Conservation (phyloP, 768 basidiomycete species). For the Gloeophyllum trabeum region DNA sequence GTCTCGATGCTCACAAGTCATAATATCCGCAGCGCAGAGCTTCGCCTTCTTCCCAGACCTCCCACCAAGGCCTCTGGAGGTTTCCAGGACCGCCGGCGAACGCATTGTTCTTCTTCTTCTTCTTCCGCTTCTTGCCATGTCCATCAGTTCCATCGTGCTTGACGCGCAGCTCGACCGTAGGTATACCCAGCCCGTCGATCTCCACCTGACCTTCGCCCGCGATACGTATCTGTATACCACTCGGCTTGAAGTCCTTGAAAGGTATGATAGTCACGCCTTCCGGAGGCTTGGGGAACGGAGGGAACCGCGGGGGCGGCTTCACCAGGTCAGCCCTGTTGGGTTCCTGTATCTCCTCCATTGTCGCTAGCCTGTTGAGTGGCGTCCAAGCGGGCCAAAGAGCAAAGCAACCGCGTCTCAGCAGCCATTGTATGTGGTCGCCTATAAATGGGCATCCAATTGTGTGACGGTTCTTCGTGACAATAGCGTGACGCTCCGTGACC, state of each 20-base stretch:
- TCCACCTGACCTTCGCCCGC: constrained; percentile 30
- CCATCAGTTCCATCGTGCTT: constrained; percentile 45
- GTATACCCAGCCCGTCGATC: constrained; percentile 54
- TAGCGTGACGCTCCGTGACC: background rate
- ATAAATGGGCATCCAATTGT: no score
- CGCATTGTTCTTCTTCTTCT: constrained; percentile 25
- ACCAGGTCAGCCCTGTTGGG: no score
- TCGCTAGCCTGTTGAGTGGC: no score
- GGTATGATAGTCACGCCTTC: constrained; percentile 36
- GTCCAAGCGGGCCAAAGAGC: no score
- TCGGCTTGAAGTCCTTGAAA: constrained; percentile 45
- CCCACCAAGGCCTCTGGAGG: constrained; percentile 42
- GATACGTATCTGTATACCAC: constrained; percentile 43
- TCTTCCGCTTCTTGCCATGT: constrained; percentile 42
- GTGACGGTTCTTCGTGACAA: no score
- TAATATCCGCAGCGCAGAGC: background rate
- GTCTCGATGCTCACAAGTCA: background rate
- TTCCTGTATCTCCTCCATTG: no score
- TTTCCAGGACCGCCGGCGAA: constrained; percentile 9
- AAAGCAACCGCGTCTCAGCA: no score
- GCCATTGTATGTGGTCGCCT: no score
- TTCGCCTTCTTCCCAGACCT: constrained; percentile 62
- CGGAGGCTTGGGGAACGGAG: constrained; percentile 36
- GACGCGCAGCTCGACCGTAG: constrained; percentile 42
- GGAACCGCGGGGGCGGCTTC: no score